A percentile compares a stretch with the other conserved stretches of the same genome.
Evolutionary conservation across 352 stramenopile species (phyloP).

Genomic region (Poterioochromonas sp.): DNA sequence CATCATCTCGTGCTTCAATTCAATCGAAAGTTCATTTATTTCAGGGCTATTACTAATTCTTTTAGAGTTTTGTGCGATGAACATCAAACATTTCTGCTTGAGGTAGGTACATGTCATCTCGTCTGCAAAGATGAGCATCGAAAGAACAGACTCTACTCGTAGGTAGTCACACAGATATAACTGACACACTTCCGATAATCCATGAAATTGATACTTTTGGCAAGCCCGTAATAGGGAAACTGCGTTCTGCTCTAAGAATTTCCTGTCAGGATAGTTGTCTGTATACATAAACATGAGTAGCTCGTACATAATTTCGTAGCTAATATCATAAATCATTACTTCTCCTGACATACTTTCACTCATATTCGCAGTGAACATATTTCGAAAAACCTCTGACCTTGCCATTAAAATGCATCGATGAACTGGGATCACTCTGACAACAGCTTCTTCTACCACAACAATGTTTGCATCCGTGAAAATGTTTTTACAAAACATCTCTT

Average conservation of each 20-base stretch:
- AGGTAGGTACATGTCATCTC: neutral
- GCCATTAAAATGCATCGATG: constrained; percentile 9
- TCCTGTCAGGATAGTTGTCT: neutral
- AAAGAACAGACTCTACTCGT: neutral
- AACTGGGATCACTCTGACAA: neutral
- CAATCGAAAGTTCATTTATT: neutral
- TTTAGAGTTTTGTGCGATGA: neutral
- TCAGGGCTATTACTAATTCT: neutral
- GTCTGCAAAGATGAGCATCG: neutral
- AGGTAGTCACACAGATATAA: neutral
- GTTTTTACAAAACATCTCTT: neutral
- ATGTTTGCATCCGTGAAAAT: neutral
- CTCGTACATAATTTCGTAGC: neutral
- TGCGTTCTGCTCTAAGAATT: neutral
- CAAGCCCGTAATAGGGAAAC: neutral
- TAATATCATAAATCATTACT: neutral
- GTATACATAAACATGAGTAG: neutral
- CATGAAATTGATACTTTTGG: neutral
- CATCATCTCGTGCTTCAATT: neutral
- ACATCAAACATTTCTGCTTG: neutral
- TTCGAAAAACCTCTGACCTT: neutral
- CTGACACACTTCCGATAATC: neutral
- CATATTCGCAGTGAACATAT: neutral
- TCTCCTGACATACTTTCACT: neutral
- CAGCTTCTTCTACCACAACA: neutral